Conservation (phyloP, 805 yeast genomes). For the Nakazawaea populi region DNA sequence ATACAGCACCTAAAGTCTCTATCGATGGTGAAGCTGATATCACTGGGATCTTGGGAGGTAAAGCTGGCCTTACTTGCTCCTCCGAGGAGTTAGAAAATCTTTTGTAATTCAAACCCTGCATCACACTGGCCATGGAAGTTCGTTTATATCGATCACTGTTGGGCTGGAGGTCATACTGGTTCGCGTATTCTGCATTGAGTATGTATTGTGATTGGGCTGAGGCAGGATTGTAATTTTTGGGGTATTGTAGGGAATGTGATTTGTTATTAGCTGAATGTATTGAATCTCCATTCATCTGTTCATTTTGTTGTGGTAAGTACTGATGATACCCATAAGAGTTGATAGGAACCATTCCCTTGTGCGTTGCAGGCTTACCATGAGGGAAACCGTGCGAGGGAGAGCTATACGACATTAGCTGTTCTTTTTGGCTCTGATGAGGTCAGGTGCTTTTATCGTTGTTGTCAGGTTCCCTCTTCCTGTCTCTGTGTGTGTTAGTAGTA, state of each 20-base stretch:
- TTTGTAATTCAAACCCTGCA: background rate
- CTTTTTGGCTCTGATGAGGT: too few species aligned
- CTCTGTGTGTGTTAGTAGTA: too few species aligned
- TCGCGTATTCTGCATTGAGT: too few species aligned
- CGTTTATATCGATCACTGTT: background rate
- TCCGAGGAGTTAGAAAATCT: background rate
- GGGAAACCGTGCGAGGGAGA: background rate
- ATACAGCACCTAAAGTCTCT: background rate
- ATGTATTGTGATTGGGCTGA: too few species aligned
- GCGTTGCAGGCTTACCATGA: background rate
- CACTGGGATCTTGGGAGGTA: conserved; percentile 9
- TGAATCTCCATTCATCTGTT: background rate
- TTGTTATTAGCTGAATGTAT: too few species aligned
- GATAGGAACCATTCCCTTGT: background rate
- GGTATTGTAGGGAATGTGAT: too few species aligned
- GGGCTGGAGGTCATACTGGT: too few species aligned
- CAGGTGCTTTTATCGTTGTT: too few species aligned
- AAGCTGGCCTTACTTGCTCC: background rate
- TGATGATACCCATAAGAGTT: too few species aligned
- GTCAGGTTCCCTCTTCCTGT: too few species aligned
- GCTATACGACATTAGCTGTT: background rate
- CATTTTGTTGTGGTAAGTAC: background rate
- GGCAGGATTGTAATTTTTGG: too few species aligned
- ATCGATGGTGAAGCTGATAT: conserved; percentile 4
- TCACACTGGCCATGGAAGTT: background rate